Conservation (phyloP, 768 basidiomycete genomes). For the Suillus paluster region DNA sequence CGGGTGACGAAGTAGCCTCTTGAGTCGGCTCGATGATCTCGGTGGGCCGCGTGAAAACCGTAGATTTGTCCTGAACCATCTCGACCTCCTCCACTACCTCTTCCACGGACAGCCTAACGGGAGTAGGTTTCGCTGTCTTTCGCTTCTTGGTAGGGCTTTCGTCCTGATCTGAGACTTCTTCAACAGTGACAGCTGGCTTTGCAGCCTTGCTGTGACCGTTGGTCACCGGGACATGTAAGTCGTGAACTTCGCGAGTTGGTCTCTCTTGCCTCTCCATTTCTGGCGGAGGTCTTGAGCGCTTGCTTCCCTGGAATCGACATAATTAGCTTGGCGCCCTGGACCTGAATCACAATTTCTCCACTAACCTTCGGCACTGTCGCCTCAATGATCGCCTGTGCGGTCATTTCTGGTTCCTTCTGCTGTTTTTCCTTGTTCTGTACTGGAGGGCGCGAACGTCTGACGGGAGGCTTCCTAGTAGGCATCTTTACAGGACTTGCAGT, state of each 20-base stretch:
- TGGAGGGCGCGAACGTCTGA: slow-evolving; percentile 41
- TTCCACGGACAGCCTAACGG: not conserved
- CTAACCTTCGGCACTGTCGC: slow-evolving; percentile 76
- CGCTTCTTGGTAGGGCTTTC: slow-evolving; percentile 50
- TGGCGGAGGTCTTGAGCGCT: slow-evolving; percentile 74
- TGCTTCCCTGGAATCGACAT: slow-evolving; percentile 65
- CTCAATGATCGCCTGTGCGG: slow-evolving; percentile 74
- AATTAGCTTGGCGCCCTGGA: slow-evolving; percentile 8
- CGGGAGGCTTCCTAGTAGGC: slow-evolving; percentile 42
- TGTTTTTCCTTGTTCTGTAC: slow-evolving; percentile 41
- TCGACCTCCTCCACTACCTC: slow-evolving; percentile 40
- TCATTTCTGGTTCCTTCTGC: slow-evolving; percentile 37
- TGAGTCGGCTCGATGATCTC: slow-evolving; percentile 47
- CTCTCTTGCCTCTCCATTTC: slow-evolving; percentile 46
- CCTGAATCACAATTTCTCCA: slow-evolving; percentile 12
- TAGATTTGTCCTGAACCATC: slow-evolving; percentile 26
- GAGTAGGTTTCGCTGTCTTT: slow-evolving; percentile 39
- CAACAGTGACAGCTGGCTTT: slow-evolving; percentile 27
- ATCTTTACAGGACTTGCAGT: slow-evolving; percentile 66
- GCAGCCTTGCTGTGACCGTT: slow-evolving; percentile 21
- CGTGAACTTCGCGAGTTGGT: slow-evolving; percentile 13
- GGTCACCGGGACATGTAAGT: slow-evolving; percentile 1
- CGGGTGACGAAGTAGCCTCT: slow-evolving; percentile 20
- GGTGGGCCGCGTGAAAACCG: slow-evolving; percentile 32
- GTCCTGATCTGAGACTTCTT: slow-evolving; percentile 44